A percentile compares a stretch with the other conserved stretches of the same genome.
Conservation (phyloP, 768 basidiomycete species). For the Leucosporidium yakuticum region DNA sequence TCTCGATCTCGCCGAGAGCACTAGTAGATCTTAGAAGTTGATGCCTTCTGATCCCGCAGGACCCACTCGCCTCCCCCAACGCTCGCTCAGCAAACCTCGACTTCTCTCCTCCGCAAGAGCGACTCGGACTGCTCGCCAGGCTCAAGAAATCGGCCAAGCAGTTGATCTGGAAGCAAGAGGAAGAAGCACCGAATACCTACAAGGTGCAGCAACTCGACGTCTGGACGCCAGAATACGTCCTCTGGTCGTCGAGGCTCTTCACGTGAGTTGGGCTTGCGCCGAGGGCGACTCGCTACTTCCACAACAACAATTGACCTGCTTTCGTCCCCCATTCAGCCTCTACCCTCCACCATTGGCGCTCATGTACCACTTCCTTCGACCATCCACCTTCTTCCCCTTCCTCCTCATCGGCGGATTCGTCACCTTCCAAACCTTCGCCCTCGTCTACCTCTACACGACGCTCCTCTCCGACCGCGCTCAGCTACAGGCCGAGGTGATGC, state of each 20-base stretch:
- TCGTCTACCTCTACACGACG: constrained; percentile 29
- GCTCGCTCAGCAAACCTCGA: constrained; percentile 19
- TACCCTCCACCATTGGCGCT: constrained; percentile 36
- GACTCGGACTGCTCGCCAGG: not conserved
- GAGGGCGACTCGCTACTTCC: not conserved
- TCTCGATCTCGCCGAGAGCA: not conserved
- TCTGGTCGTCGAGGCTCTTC: constrained; percentile 31
- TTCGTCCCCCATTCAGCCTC: constrained; percentile 3
- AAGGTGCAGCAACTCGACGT: constrained; percentile 32
- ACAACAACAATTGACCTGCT: not conserved
- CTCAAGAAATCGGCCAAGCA: constrained; percentile 6
- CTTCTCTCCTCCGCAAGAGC: constrained; percentile 12
- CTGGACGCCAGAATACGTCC: constrained; percentile 34
- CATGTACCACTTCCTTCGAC: constrained; percentile 33
- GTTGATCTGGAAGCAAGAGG: not conserved
- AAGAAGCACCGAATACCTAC: constrained; percentile 10
- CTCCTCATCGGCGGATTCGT: constrained; percentile 16
- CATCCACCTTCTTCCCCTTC: constrained; percentile 24
- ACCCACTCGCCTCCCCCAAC: constrained; percentile 31
- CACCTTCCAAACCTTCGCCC: constrained; percentile 21
- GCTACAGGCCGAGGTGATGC: constrained; percentile 32
- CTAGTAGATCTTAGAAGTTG: not conserved
- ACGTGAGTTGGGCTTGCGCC: constrained; percentile 12
- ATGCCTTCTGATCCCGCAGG: constrained; percentile 3
- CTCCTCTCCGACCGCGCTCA: constrained; percentile 27